Evolutionary conservation across 805 yeast genomes (phyloP).

Genomic region (Saccharomycopsis capsularis): DNA sequence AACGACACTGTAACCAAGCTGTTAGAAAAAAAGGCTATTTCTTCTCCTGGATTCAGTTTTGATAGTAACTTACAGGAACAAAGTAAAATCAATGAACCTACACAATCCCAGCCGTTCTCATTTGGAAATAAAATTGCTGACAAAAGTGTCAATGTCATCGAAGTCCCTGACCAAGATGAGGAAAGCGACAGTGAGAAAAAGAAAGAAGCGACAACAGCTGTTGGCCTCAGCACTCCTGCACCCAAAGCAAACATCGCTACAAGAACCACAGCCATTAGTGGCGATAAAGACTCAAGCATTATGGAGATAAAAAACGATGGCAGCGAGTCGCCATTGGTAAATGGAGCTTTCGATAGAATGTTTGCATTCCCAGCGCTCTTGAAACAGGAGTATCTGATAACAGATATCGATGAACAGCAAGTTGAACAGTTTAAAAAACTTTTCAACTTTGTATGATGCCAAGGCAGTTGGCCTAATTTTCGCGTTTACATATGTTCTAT

Average conservation of each 20-base stretch:
- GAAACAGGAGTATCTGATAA: conserved; percentile 8
- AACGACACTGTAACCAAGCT: too few species aligned
- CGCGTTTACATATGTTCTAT: too few species aligned
- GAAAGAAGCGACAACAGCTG: neutral
- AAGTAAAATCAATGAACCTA: neutral
- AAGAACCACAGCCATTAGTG: neutral
- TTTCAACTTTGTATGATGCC: conserved; percentile 7
- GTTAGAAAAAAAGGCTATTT: too few species aligned
- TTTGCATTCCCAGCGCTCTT: conserved; percentile 14
- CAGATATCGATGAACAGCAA: conserved; percentile 11
- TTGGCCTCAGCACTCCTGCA: too few species aligned
- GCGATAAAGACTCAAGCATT: neutral
- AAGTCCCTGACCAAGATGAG: neutral
- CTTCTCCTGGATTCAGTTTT: too few species aligned
- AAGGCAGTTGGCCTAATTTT: too few species aligned
- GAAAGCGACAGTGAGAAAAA: neutral
- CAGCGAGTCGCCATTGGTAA: conserved; percentile 1
- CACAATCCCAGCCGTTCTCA: neutral
- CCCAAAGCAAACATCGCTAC: too few species aligned
- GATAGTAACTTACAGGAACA: too few species aligned
- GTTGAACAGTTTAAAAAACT: conserved; percentile 10
- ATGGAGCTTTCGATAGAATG: conserved; percentile 1
- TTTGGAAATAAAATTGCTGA: neutral
- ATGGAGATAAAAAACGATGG: too few species aligned
- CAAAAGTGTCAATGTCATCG: neutral